phyloP scores from a whole-genome alignment of 768 basidiomycete species.

The Glaciozyma martinii region DNA sequence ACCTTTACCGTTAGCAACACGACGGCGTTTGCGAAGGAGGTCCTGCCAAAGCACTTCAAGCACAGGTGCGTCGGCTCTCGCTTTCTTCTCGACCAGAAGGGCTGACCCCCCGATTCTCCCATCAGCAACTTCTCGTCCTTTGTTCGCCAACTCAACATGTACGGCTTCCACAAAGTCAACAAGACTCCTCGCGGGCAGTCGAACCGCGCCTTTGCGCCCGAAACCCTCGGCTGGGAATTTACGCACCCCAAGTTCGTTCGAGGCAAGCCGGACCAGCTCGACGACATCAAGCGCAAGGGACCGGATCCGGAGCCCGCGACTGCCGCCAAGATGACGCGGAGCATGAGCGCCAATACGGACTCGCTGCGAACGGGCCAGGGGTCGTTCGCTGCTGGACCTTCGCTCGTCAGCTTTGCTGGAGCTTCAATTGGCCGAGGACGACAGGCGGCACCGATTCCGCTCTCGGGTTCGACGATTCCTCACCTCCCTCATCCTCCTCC shows the following conservation, averaged over 20 bases:
- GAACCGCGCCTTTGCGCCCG: constrained; percentile 54
- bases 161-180: constrained; percentile 85
- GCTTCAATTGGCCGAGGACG: neutral
- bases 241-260: constrained; percentile 73
- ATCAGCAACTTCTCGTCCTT: constrained; percentile 72
- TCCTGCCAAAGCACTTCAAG: constrained; percentile 1
- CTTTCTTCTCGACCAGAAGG: too few species aligned
- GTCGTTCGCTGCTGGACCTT: too few species aligned
- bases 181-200: constrained; percentile 40
- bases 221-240: constrained; percentile 76
- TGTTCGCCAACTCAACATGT: constrained; percentile 89
- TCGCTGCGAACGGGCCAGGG: neutral
- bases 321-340: neutral
- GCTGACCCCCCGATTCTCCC: neutral
- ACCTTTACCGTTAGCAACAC: neutral
- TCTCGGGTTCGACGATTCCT: neutral
- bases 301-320: neutral
- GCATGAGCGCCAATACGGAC: neutral
- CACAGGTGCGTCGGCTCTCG: neutral
- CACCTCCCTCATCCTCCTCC: neutral
- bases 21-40: neutral
- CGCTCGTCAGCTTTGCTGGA: neutral
- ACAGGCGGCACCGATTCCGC: neutral
- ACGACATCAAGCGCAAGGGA: constrained; percentile 2
- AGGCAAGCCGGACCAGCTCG: constrained; percentile 71